Conservation (phyloP, 306 rosid genomes). For the Argentina anserina region DNA sequence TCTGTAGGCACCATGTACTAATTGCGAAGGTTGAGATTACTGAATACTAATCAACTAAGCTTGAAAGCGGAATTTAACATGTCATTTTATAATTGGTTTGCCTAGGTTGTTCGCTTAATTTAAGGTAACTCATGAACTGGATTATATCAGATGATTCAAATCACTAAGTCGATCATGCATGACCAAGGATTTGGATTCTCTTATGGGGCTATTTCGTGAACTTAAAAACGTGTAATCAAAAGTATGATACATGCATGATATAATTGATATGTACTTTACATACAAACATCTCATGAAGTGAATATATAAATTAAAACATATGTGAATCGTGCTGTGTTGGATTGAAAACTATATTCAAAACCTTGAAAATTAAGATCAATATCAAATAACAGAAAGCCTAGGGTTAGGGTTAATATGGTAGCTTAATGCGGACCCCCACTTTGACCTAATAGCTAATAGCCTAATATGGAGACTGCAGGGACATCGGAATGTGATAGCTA, state of each 20-base stretch:
- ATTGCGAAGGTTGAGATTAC: neutral
- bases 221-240: neutral
- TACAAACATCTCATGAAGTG: neutral
- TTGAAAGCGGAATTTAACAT: neutral
- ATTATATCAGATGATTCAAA: neutral
- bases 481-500: slow-evolving; percentile 27
- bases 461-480: slow-evolving; percentile 5
- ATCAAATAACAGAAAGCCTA: neutral
- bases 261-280: no score
- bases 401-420: neutral
- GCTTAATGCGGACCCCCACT: slow-evolving; percentile 36
- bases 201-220: neutral
- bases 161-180: neutral
- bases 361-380: neutral
- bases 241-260: neutral
- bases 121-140: neutral
- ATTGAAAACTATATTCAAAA: neutral
- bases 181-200: neutral
- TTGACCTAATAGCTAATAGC: no score
- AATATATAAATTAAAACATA: no score
- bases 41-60: no score
- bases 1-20: neutral
- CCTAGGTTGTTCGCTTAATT: neutral
- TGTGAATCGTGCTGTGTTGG: no score
- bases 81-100: neutral